These are phyloP conservation scores for Solanum tacnaense DNA, from an alignment of 257 asterid species.

Conservation along the genomic window DNA sequence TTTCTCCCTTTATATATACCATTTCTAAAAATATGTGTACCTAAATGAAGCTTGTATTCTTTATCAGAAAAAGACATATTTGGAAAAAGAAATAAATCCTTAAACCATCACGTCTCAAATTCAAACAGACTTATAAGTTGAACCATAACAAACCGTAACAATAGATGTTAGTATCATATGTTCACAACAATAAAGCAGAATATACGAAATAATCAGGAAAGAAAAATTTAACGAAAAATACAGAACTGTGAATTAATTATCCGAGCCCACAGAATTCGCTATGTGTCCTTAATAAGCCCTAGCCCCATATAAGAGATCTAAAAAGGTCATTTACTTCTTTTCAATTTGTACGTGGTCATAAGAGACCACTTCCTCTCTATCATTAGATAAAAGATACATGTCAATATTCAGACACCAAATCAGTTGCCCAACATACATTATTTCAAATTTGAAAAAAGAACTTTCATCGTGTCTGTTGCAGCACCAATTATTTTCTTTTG, in stretches of 20 bases:
- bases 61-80: neutral
- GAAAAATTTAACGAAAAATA: neutral
- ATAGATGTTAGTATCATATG: neutral
- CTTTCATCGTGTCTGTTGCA: neutral
- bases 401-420: neutral
- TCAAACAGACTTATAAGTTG: neutral
- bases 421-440: neutral
- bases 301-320: neutral
- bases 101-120: neutral
- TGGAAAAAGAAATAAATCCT: neutral
- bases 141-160: neutral
- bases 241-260: neutral
- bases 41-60: neutral
- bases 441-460: neutral
- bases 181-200: neutral
- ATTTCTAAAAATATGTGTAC: neutral
- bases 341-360: neutral
- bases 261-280: neutral
- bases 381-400: neutral
- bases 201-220: neutral
- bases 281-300: neutral
- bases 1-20: neutral
- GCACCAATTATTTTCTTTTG: neutral
- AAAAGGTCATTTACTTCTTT: neutral
- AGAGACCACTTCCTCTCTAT: neutral